Conservation (phyloP, 768 basidiomycete genomes). For the Lactifluus volemus region DNA sequence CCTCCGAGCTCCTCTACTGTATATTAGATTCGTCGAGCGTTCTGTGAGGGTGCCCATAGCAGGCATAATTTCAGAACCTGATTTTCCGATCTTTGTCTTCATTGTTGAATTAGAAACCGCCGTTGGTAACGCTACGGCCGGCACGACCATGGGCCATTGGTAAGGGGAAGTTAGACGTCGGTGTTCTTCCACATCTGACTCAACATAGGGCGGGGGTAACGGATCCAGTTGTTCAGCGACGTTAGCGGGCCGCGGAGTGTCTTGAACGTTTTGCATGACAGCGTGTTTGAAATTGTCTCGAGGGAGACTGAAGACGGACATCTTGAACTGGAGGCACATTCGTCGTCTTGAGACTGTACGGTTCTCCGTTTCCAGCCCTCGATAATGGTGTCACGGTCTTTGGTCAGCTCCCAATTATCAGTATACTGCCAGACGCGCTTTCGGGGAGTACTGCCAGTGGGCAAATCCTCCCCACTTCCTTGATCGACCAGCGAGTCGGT, state of each 20-base stretch:
- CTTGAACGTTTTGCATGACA: neutral
- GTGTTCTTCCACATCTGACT: neutral
- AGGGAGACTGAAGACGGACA: neutral
- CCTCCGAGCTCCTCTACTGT: slow-evolving; percentile 16
- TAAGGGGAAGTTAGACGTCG: neutral
- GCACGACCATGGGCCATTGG: slow-evolving; percentile 3
- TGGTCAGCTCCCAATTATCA: slow-evolving; percentile 65
- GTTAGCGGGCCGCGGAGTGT: neutral
- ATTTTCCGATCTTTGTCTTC: slow-evolving; percentile 21
- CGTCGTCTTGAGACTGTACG: slow-evolving; percentile 25
- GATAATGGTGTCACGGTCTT: slow-evolving; percentile 52
- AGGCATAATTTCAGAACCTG: slow-evolving; percentile 10
- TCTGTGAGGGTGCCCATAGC: slow-evolving; percentile 28
- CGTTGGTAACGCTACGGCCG: slow-evolving; percentile 13
- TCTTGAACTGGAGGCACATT: slow-evolving; percentile 26
- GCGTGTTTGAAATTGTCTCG: neutral
- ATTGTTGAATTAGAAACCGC: slow-evolving; percentile 18
- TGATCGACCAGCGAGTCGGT: slow-evolving; percentile 44
- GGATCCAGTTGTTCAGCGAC: neutral
- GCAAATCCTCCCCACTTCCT: slow-evolving; percentile 51
- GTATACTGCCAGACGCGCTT: slow-evolving; percentile 65
- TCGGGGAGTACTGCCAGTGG: slow-evolving; percentile 69
- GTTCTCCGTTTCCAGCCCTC: slow-evolving; percentile 34
- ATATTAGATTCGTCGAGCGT: slow-evolving; percentile 28
- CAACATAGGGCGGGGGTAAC: slow-evolving; percentile 9